Base-by-base conservation (phyloP, 2,329 filamentous ascomycete species). In the Zopfia rhizophila region DNA sequence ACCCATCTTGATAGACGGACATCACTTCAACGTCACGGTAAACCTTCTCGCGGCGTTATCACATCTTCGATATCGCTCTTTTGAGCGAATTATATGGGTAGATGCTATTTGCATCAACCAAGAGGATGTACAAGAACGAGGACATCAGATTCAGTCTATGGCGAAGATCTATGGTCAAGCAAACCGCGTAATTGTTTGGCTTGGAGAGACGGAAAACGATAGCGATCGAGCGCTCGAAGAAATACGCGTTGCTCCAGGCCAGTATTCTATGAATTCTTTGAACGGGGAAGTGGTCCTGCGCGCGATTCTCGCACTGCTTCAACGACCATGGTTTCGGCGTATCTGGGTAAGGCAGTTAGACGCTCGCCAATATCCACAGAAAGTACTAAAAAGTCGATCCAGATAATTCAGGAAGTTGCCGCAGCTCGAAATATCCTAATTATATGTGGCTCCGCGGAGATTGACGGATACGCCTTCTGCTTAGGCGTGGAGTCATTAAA, bases 391-490 rank as follows among this genome's bases (percentile, higher is more conserved):
- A 33, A 5, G 18, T 22, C 29, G 5, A 39, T 13, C 2, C 22
- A 44, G 37, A 17, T 56, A 29, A 44, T 59, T 30, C 53, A 33
- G 24, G 22, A 41, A 13, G 32, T 35, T 18, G 21, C 24, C n/a
- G 31, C 41, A 24, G 41, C 41, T 16, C 36, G 24, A 38, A 14
- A 16, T 16, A 22, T 5, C 10, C 5, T 8, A 13, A 19, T 19
- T 13, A 16, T 22, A 11, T 35, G 28, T 24, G 38, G 28, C 12
- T 12, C 27, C 18, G 24, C 35, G 21, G 29, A 48, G 28, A 49
- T 54, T 37, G 50, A 58, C 37, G 55, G 55, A 35, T 50, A 51
- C 31, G 45, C 43, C 41, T 58, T 58, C 43, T 58, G 49, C 24
- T 41, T 52, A 38, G 55, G 52, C 29, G 11, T 58, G 14, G 23